These are phyloP conservation scores for Tetrapisispora pingtungensis DNA, from an alignment of 805 yeast species.

Conservation along the genomic window DNA sequence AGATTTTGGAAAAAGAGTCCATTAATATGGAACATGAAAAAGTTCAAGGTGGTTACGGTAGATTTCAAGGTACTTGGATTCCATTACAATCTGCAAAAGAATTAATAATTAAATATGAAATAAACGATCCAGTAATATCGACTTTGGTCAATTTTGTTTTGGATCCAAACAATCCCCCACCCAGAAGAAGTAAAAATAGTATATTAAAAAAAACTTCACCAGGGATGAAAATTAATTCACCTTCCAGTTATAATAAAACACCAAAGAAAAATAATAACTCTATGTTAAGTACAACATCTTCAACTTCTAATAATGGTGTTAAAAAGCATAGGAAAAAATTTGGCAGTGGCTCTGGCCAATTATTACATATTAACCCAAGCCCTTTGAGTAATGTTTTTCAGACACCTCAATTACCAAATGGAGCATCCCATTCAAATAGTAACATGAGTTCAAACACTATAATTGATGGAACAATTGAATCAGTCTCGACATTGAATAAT, in stretches of 20 bases:
- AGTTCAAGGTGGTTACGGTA: slow-evolving; percentile 77
- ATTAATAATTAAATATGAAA: slow-evolving; percentile 43
- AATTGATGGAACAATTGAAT: slow-evolving; percentile 3
- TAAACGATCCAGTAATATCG: slow-evolving; percentile 40
- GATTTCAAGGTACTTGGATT: slow-evolving; percentile 83
- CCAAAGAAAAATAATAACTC: slow-evolving; percentile 18
- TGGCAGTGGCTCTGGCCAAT: slow-evolving; percentile 2
- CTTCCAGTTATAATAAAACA: slow-evolving; percentile 28
- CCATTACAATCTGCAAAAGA: slow-evolving; percentile 57
- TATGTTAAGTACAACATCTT: slow-evolving; percentile 1
- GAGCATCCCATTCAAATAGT: slow-evolving; percentile 2
- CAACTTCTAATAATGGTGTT: slow-evolving; percentile 4
- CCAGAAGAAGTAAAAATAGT: slow-evolving; percentile 32
- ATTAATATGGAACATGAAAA: slow-evolving; percentile 64
- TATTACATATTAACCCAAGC: slow-evolving; percentile 21
- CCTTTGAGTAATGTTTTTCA: slow-evolving; percentile 27
- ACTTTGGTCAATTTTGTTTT: slow-evolving; percentile 45
- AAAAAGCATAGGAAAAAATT: slow-evolving; percentile 2
- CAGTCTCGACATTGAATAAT: background rate
- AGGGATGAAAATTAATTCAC: slow-evolving; percentile 25
- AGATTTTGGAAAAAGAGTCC: slow-evolving; percentile 65
- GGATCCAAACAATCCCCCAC: slow-evolving; percentile 37
- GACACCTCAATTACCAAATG: slow-evolving; percentile 23
- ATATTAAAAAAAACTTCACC: slow-evolving; percentile 25
- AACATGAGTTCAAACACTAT: slow-evolving; percentile 9